Base-by-base conservation (phyloP, 768 basidiomycete genomes). In the Podaxis carcinomalis region DNA sequence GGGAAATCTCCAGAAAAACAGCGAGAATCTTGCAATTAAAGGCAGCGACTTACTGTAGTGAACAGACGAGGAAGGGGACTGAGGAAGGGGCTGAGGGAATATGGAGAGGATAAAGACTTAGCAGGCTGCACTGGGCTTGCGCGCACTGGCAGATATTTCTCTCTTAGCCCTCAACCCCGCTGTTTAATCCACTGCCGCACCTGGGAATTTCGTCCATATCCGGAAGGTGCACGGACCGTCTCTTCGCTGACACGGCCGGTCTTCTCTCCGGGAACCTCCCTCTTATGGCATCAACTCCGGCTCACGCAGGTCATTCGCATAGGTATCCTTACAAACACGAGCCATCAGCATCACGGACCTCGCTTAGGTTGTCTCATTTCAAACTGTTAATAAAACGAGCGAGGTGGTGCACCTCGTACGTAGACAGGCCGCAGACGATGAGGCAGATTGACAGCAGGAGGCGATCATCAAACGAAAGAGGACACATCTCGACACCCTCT, bases 81-180 rank as follows among this genome's bases (percentile, higher is more conserved):
- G 37, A 32, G 50, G 57, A 40, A 11, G 49, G 37, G 13, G 51
- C 36, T 19, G 37, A 28, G n/a, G 23, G 27, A 44, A 47, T 39
- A 39, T 51, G 50, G 28, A 39, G 57, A 35, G 49, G 51, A 42
- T 11, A 51, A 39, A 52, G 36, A 59, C 57, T 59, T 59, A 51
- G 57, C 57, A 51, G 50, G 57, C 51, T 59, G 57, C 23, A 44
- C 44, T 57, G 56, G 51, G 57, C 57, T 59, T 51, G 57, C 50
- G 39, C 57, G 21, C 57, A 59, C 57, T 51, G 11, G 57, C 57
- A 59, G 57, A 51, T 59, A 51, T 59, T 59, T 59, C 57, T 39
- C 57, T 51, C 37, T 44, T 32, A 32, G 32, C 32, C 32, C 32
- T 32, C 32, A 32, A 32, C 50, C 57, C 57, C 57, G 57, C 57